phyloP scores from a whole-genome alignment of 345 rosid species.

The Eucalyptus albens region DNA sequence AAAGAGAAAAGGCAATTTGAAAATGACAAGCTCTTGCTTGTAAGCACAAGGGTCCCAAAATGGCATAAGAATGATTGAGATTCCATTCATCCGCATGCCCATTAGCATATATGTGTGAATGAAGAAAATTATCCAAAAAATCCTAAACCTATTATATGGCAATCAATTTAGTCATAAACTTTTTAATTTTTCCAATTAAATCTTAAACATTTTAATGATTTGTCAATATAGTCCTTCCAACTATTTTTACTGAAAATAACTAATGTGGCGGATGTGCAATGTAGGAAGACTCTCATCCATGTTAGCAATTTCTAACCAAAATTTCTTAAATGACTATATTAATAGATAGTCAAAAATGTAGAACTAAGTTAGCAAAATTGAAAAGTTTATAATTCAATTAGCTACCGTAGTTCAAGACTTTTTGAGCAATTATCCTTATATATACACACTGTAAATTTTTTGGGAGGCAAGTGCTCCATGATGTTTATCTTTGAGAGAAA shows the following conservation, averaged over 20 bases:
- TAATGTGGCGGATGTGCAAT: not conserved
- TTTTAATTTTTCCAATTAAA: not conserved
- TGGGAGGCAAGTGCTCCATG: not conserved
- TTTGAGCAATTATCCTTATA: not conserved
- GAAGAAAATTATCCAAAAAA: not conserved
- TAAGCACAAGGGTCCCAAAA: not conserved
- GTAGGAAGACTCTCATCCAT: rapidly evolving
- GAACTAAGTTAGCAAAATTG: not conserved
- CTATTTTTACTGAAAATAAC: not conserved
- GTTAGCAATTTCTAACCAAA: not conserved
- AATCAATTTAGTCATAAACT: not conserved
- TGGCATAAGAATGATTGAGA: not conserved
- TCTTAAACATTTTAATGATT: not conserved
- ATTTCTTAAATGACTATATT: not conserved
- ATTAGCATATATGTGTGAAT: not conserved
- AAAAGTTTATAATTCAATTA: not conserved
- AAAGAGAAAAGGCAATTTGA: not conserved
- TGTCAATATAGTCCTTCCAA: not conserved
- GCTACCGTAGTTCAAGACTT: rapidly evolving
- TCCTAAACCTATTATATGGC: rapidly evolving
- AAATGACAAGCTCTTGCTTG: not conserved
- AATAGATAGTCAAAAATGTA: not conserved
- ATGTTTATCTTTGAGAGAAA: not conserved
- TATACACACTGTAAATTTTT: not conserved
- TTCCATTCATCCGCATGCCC: not conserved